phyloP scores from a whole-genome alignment of 148 eudicot genomes.

The Amaranthus cruentus region DNA sequence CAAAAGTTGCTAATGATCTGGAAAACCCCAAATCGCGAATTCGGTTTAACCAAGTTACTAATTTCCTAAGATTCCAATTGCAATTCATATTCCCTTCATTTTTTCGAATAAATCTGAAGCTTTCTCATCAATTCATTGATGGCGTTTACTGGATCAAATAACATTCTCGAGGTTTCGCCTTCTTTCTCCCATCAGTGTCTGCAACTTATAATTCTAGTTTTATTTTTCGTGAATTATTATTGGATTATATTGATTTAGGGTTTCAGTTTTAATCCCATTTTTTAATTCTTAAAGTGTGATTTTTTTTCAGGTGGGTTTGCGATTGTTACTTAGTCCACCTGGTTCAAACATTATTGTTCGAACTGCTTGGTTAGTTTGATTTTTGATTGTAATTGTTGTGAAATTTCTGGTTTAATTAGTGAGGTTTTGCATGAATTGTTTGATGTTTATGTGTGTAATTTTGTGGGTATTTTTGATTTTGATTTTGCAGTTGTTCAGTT shows the following conservation, averaged over 20 bases:
- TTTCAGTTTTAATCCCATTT: neutral
- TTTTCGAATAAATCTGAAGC: neutral
- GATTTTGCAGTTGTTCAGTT: slow-evolving; percentile 26
- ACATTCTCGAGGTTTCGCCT: slow-evolving; percentile 18
- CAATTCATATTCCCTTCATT: neutral
- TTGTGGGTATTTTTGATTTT: neutral
- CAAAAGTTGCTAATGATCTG: too few species aligned
- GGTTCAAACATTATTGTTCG: slow-evolving; percentile 72
- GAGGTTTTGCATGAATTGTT: neutral
- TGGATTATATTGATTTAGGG: neutral
- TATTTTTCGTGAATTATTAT: neutral
- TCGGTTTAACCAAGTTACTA: too few species aligned
- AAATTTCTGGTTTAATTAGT: neutral
- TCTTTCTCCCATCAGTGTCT: neutral
- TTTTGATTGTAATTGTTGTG: neutral
- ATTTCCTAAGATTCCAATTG: too few species aligned
- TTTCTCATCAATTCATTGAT: neutral
- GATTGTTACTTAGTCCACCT: slow-evolving; percentile 71
- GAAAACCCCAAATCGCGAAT: too few species aligned
- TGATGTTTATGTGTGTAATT: too few species aligned
- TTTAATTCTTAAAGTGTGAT: neutral
- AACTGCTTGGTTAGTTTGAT: slow-evolving; percentile 47
- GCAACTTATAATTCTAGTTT: neutral
- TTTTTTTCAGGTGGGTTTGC: slow-evolving; percentile 66
- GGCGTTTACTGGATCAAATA: slow-evolving; percentile 21